These are phyloP conservation scores for Ganoderma leucocontextum DNA, from an alignment of 1,284 basidiomycete genomes.

Conservation along the genomic window DNA sequence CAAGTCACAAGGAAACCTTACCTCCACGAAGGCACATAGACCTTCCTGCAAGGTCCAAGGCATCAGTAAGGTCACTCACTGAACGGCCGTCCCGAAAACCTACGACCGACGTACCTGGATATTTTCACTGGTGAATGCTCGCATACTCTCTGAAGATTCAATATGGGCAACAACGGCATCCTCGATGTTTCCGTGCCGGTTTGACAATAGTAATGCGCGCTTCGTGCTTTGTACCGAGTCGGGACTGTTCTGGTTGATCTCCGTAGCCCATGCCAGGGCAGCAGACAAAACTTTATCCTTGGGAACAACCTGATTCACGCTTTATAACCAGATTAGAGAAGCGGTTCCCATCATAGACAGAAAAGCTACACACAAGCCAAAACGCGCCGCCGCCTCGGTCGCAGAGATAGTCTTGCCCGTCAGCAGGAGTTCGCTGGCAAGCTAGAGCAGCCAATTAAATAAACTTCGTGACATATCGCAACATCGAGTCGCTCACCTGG, in stretches of 20 bases:
- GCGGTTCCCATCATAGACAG: conserved; percentile 16
- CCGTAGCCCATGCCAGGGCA: conserved; percentile 70
- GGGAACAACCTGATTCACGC: conserved; percentile 76
- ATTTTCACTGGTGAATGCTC: conserved; percentile 74
- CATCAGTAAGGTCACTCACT: not conserved
- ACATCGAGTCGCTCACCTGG: conserved; percentile 56
- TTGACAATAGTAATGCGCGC: conserved; percentile 63
- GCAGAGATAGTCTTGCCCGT: conserved; percentile 75
- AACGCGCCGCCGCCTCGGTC: conserved; percentile 70
- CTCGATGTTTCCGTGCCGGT: conserved; percentile 61
- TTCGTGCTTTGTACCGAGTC: conserved; percentile 86
- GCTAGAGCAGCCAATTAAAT: conserved; percentile 46
- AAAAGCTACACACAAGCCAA: conserved; percentile 70
- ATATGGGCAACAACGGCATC: conserved; percentile 61
- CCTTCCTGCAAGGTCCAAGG: conserved; percentile 47
- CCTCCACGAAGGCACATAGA: conserved; percentile 51
- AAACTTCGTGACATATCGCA: not conserved
- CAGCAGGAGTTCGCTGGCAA: conserved; percentile 82
- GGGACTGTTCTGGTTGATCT: conserved; percentile 76
- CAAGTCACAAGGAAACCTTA: conserved; percentile 28
- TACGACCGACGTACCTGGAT: conserved; percentile 61
- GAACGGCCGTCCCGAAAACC: not conserved
- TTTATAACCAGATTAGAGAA: conserved; percentile 40
- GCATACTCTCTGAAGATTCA: conserved; percentile 57
- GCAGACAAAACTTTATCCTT: conserved; percentile 61